Base-by-base conservation (phyloP, 345 rosid genomes). In the Stellera chamaejasme region DNA sequence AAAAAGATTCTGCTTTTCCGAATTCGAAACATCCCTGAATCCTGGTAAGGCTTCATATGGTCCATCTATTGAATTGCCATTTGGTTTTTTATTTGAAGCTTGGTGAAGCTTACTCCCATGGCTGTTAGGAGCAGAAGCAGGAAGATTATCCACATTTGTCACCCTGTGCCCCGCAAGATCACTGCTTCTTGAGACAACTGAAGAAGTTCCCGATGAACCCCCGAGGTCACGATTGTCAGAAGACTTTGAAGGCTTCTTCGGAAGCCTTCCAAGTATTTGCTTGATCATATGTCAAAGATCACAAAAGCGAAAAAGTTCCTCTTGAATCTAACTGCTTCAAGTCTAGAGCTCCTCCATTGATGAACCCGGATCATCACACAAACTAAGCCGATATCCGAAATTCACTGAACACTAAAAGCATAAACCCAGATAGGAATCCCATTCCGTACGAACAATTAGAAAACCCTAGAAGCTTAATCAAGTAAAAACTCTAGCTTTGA, bases 261-360 rank as follows among this genome's bases (percentile, higher is more conserved):
- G 84, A 71, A 79, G 84, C 81, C 73, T 73, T 11, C 81, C 81
- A 19, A 79, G 77, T 70, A 79, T 79, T 67, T 79, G 78, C 62
- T 76, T 79, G 62, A 79, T 70, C 84, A 79, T 79, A 52, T 60
- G 72, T 71, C 48, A 54, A 59, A 41, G 49, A 11, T 47, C 59
- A 28, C 59, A 47, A 19, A 19, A 52, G 52, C 27, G 45, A 13
- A 54, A 73, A 49, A 67, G 48, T 39, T 47, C 52, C 68, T 48
- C 56, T 2, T 28, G 52, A 57, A 64, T 59, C 65, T 27, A 44
- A 62, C 39, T 7, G 44, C 10, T 43, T 25, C 48, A 16, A 66
- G 27, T 57, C 59, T 45, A 50, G 23, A 19, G 23, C 23, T 19
- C 23, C 19, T 27, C 51, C 16, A 43, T 59, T 32, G 59, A 57